Base-by-base conservation (phyloP, 1,139 yeast genomes). In the Scheffersomyces lignicola region DNA sequence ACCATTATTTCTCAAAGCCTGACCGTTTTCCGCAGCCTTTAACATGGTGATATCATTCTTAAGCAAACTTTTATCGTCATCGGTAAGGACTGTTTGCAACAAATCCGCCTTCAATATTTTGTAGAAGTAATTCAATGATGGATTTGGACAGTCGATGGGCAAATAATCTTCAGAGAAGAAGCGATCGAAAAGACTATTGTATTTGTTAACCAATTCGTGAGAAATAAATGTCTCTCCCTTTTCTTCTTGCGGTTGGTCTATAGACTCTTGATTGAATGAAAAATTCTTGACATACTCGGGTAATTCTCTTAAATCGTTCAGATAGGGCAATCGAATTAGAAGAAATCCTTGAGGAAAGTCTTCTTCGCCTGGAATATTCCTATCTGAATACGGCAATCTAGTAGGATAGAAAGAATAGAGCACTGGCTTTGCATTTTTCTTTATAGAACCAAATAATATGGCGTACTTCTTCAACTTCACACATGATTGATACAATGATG, bases 361-460 rank as follows among this genome's bases (percentile, higher is more conserved):
- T 9, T 29, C 29, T 15, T 39, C 45, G 1, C 34, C 53, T 34
- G 47, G 52, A 12, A 43, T 38, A 31, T 33, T 20, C 32, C 43
- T 44, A 6, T 51, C 34, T 5, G 63, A 55, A 31, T 42, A 46
- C 5, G 41, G 36, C 3, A 56, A 38, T 36, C 60, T 48, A 0
- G 85, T 71, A 0, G 95, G 87, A 33, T 79, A 66, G 39, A 88
- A 49, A 0, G 83, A 76, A 48, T 72, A 83, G 32, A 86, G 46
- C 3, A 65, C 48, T 0, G 96, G 94, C 33, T 71, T 56, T 1
- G 88, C 60, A 41, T 68, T 69, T 32, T 57, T 62, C 40, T 82
- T 73, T 5, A 71, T 50, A 47, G 81, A 76, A 1, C 95, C 90
- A 80, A 89, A 86, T 2, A 84, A 73, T 7, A 92, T 59, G 0